Conservation (phyloP, 2,329 filamentous ascomycete species). For the Pseudogymnoascus destructans region DNA sequence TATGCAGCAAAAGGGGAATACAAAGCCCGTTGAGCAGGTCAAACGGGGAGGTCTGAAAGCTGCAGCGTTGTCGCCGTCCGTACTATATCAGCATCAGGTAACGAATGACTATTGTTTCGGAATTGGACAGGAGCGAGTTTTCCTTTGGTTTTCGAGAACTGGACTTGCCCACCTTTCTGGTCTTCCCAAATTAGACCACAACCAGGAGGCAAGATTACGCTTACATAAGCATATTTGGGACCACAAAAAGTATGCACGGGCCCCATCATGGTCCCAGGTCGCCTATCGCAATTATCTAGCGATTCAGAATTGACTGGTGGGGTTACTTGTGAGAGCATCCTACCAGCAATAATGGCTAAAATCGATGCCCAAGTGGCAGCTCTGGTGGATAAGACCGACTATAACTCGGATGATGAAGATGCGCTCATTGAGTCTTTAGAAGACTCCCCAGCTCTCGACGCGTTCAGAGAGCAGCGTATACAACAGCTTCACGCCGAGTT, state of each 20-base stretch:
- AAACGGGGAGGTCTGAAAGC: constrained; percentile 6
- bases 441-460: constrained; percentile 38
- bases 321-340: background rate
- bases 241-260: background rate
- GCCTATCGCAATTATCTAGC: constrained; percentile 7
- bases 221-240: background rate
- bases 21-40: background rate
- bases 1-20: background rate
- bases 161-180: constrained; percentile 4
- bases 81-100: background rate
- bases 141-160: constrained; percentile 4
- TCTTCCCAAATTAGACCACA: constrained; percentile 5
- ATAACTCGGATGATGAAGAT: constrained; percentile 39
- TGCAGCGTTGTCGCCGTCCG: background rate
- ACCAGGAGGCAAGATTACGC: constrained; percentile 6
- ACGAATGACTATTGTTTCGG: background rate
- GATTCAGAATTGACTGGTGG: constrained; percentile 2
- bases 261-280: background rate
- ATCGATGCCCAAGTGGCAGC: constrained; percentile 38
- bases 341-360: constrained; percentile 27
- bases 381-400: constrained; percentile 29
- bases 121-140: background rate
- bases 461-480: constrained; percentile 42
- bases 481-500: constrained; percentile 45
- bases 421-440: constrained; percentile 43